Base-by-base conservation (phyloP, 139 green algal genomes). In the Diplosphaera chodatii region DNA sequence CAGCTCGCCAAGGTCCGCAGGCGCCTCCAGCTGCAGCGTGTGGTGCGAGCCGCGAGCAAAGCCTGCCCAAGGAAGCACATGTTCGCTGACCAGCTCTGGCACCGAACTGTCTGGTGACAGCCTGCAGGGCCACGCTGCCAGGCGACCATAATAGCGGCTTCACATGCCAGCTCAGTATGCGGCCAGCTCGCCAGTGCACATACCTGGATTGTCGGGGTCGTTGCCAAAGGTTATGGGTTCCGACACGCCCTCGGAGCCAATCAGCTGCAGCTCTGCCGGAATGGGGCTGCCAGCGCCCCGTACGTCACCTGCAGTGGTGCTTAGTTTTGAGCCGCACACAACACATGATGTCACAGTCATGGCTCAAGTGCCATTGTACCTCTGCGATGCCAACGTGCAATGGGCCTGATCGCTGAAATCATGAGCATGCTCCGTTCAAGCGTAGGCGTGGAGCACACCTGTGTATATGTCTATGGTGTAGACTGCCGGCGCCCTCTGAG, bases 231-330 rank as follows among this genome's bases (percentile, higher is more conserved):
- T 22, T 27, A 84, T 56, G 25, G 63, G 40, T 20, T 80, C 70
- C 15, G 76, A 80, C 23, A 77, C 59, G 29, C 82, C 84, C 6
- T 83, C 40, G 10, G 69, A 74, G 59, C 87, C 87, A 20, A 91
- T 74, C 3, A 93, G 77, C 72, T 87, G 82, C 22, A 93, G 31
- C n/a, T 69, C 74, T 0, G 78, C 84, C 4, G 70, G 65, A 23
- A 74, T 66, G 0, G 64, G 22, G 22, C 84, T 89, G 25, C 87
- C 87, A 23, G 86, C 85, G 13, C 87, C 87, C 13, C 87, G 74
- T 21, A 87, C 41, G 40, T 86, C 84, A 31, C 84, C 87, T 20
- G 87, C 90, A 1, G 72, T 68, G 4, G 89, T 75, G 33, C 18
- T 48, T 6, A 10, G 37, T 6, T 48, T 48, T 48, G 37, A 48